Conservation (phyloP, 2,329 filamentous ascomycete species). For the Tolypocladium inflatum region DNA sequence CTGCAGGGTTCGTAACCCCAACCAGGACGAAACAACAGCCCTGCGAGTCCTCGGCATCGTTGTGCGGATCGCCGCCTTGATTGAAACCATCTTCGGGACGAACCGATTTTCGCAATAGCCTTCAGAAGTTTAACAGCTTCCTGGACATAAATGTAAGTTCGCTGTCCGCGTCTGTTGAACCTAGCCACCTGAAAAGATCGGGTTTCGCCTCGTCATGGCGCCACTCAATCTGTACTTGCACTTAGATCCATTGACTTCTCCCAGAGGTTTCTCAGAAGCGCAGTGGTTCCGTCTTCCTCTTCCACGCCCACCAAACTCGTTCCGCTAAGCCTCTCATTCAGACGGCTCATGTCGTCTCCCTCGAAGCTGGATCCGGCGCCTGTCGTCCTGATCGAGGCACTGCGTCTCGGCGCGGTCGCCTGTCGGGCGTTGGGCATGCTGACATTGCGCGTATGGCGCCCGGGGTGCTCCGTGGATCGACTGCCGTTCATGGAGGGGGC, state of each 20-base stretch:
- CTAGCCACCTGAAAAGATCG: not conserved
- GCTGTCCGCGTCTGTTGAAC: not conserved
- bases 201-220: not conserved
- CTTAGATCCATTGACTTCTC: constrained; percentile 50
- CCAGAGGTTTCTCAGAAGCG: constrained; percentile 49
- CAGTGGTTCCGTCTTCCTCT: constrained; percentile 40
- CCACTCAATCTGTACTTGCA: constrained; percentile 29
- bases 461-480: constrained; percentile 16
- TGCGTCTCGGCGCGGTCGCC: constrained; percentile 18
- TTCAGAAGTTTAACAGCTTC: not conserved
- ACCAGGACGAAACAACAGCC: too few species aligned
- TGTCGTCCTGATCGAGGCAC: constrained; percentile 26
- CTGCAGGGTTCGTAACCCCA: not conserved
- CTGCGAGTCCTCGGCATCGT: not conserved
- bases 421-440: constrained; percentile 26
- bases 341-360: constrained; percentile 30
- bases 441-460: constrained; percentile 27
- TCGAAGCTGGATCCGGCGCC: constrained; percentile 35
- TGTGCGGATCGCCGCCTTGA: not conserved
- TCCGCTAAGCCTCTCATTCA: constrained; percentile 37
- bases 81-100: not conserved
- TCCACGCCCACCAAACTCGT: constrained; percentile 38
- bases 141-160: not conserved
- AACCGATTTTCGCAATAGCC: not conserved
- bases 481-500: constrained; percentile 28